phyloP scores from a whole-genome alignment of 108 stramenopile genomes.

The Stephanodiscus triporus region DNA sequence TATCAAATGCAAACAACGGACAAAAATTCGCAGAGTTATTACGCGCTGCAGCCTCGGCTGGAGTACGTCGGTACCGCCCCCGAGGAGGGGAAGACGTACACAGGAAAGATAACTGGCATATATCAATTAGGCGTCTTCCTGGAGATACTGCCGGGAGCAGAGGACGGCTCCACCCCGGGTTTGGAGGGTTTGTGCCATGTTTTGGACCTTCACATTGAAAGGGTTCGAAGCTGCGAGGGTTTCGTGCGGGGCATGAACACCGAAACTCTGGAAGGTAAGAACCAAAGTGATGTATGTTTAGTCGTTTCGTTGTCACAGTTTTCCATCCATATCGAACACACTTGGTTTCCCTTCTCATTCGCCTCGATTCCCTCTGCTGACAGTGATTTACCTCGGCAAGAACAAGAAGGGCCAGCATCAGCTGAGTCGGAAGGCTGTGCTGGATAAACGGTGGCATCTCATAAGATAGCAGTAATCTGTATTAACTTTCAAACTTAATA shows the following conservation, averaged over 20 bases:
- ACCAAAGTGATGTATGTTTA: neutral
- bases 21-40: too few relatives aligned
- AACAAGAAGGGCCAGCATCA: constrained; percentile 73
- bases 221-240: constrained; percentile 83
- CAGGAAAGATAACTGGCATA: constrained; percentile 77
- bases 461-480: too few relatives aligned
- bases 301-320: neutral
- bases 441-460: too few relatives aligned
- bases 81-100: constrained; percentile 74
- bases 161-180: constrained; percentile 79
- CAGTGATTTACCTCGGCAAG: constrained; percentile 66
- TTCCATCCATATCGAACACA: too few relatives aligned
- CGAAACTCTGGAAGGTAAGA: constrained; percentile 73
- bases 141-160: constrained; percentile 82
- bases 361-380: neutral
- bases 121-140: constrained; percentile 86
- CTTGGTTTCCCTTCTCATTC: neutral
- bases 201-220: constrained; percentile 78
- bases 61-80: constrained; percentile 76
- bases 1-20: too few relatives aligned
- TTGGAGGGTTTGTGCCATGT: constrained; percentile 85
- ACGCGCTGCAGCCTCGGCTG: constrained; percentile 50
- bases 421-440: constrained; percentile 70
- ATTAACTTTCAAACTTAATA: too few relatives aligned
- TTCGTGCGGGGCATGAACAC: constrained; percentile 67